Percentiles rank a stretch among this genome's conserved stretches.
Evolutionary conservation across 495 filamentous ascomycete species (phyloP).

Genomic region (Xylona heveae): DNA sequence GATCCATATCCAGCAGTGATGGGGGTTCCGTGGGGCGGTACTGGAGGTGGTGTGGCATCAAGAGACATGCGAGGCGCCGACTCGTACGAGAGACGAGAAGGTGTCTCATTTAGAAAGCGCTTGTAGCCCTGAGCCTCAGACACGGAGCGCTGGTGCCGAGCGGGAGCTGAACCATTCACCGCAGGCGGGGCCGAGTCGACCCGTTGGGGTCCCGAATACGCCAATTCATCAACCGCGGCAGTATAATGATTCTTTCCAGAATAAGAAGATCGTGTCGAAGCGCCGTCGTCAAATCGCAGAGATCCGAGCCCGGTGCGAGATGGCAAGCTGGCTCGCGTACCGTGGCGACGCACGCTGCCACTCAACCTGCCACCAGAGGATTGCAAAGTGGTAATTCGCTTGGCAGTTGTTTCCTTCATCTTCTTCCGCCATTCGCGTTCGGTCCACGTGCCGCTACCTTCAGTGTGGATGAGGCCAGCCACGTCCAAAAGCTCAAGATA

Average conservation of each 20-base stretch:
- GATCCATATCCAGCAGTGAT: constrained; percentile 9
- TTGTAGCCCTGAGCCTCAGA: constrained; percentile 32
- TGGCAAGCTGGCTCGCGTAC: constrained; percentile 42
- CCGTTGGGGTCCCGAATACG: constrained; percentile 19
- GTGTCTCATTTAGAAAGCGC: constrained; percentile 19
- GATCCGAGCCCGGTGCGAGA: constrained; percentile 10
- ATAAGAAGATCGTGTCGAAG: constrained; percentile 31
- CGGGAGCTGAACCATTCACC: constrained; percentile 20
- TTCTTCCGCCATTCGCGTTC: constrained; percentile 81
- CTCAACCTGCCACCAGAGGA: constrained; percentile 25
- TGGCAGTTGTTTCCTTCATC: constrained; percentile 77
- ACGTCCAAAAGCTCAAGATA: constrained; percentile 84
- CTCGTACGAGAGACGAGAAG: constrained; percentile 22
- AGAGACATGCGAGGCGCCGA: constrained; percentile 6
- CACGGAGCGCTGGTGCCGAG: constrained; percentile 27
- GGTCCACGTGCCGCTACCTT: constrained; percentile 58
- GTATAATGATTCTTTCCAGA: constrained; percentile 11
- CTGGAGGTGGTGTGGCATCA: constrained; percentile 19
- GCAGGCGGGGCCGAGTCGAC: constrained; percentile 18
- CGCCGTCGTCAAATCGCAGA: constrained; percentile 44
- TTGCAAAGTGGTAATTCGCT: constrained; percentile 37
- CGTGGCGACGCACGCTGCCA: constrained; percentile 30
- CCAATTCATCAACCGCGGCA: constrained; percentile 17
- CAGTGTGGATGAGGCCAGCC: constrained; percentile 47
- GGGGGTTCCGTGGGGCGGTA: constrained; percentile 18